Percentiles rank a stretch among this genome's conserved stretches.
These are phyloP conservation scores for Aplosporella prunicola DNA, from an alignment of 2,329 filamentous ascomycete species.

Conservation along the genomic window DNA sequence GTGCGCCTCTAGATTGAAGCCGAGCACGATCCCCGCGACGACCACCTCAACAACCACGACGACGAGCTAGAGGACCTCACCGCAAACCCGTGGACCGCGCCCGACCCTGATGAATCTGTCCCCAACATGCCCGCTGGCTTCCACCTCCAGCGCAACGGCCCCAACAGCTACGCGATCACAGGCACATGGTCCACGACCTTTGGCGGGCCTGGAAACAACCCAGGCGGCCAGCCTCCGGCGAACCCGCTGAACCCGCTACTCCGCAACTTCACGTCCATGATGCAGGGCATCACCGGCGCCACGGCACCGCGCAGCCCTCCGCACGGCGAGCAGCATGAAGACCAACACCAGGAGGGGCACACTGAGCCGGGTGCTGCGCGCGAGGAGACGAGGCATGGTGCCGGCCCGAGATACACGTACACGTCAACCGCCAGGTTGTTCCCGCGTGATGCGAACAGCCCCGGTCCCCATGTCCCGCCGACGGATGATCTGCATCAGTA, in stretches of 20 bases:
- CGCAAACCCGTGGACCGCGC: constrained; percentile 39
- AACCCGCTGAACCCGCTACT: constrained; percentile 22
- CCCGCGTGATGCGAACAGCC: constrained; percentile 43
- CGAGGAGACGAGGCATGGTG: constrained; percentile 13
- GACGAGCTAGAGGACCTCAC: constrained; percentile 25
- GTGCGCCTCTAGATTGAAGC: constrained; percentile 21
- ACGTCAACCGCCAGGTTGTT: constrained; percentile 28
- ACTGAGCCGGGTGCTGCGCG: not conserved
- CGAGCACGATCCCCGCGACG: constrained; percentile 54
- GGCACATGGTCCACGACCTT: constrained; percentile 19
- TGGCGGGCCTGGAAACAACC: not conserved
- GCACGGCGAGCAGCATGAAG: constrained; percentile 11
- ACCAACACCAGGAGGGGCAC: constrained; percentile 15
- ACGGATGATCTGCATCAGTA: constrained; percentile 42
- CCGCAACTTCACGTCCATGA: constrained; percentile 36
- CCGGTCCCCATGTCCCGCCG: constrained; percentile 39
- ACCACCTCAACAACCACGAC: constrained; percentile 20
- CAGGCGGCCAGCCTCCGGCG: constrained; percentile 22
- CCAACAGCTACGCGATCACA: constrained; percentile 25
- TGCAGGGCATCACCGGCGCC: constrained; percentile 35
- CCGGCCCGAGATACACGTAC: constrained; percentile 21
- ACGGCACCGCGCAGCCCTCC: not conserved
- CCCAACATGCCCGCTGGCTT: constrained; percentile 22
- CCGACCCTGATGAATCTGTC: constrained; percentile 40
- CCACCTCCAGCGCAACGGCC: constrained; percentile 29